Evolutionary conservation across 331 rosid species (phyloP), one percentile per base, ranked within the genome.

Genomic region (Spiraea crenata): DNA sequence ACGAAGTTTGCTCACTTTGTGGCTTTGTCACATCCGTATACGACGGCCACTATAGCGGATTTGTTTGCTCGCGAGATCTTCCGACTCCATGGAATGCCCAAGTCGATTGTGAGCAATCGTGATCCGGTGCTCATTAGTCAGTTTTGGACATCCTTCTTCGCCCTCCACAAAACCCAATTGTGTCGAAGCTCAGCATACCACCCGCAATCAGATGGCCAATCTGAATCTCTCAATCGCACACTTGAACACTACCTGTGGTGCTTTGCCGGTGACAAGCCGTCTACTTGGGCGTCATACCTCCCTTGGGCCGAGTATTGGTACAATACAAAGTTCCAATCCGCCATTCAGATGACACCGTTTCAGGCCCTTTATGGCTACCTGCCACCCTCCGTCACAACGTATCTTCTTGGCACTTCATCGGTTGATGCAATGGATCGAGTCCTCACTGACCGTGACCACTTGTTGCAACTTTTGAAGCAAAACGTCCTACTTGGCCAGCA

Each of bases 41-140:
- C 63, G 0, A 20, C 51, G 0, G 4, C 3, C 1, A 0, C 5
- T 3, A 0, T 54, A 0, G 20, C 63, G 0, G 9, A 54, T 1
- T n/a, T 4, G 0, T 69, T 69, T 13, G n/a, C n/a, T 2, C 11
- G 3, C 0, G 40, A 38, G 1, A 4, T 45, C 6, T 34, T 55
- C 20, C 42, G 31, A 1, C 44, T 52, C 7, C 62, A 68, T 5
- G 38, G 48, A 4, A 34, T 54, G 42, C 73, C 63, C 9, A 9
- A 12, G 0, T 5, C 63, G 0, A 54, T 39, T 1, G 16, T 52
- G 0, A n/a, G 20, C 2, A 19, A 52, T 5, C 1, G 50, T 0
- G 63, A 68, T 3, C 63, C 39, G 0, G n/a, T 68, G 0, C 52
- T 68, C 17, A 2, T 68, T 1, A 68, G 38, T 10, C 10, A n/a